Evolutionary conservation across 2,329 filamentous ascomycete genomes (phyloP), one percentile per base, ranked within the genome.

Genomic region (Venturia asperata): DNA sequence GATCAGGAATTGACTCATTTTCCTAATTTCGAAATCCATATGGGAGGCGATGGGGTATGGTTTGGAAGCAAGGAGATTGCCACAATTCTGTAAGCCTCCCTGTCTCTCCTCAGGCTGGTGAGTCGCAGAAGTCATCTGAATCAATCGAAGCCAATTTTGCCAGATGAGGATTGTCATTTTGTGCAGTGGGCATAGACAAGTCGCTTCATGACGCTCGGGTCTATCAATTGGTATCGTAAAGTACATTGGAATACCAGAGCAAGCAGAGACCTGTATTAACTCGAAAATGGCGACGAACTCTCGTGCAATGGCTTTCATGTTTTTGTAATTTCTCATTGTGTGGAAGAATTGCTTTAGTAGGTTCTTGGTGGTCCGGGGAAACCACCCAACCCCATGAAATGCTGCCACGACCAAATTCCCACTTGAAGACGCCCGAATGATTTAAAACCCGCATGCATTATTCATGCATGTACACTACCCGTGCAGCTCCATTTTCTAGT

Each of bases 401-500:
- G 52, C 39, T 62, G 60, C 60, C 60, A 62, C 43, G 43, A 62
- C 60, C 60, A 43, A 43, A 47, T 43, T 17, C 60, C 60, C 60
- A 62, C 27, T 62, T 43, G 60, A 61, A 61, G 42, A 45, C 60
- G 60, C 60, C 60, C 42, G 60, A 61, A 42, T 34, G 42, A 61
- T 42, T 61, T 42, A 39, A 61, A 61, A 19, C 43, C 30, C 60
- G 17, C 30, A 34, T 39, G 15, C 27, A 34, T n/a, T 27, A 21
- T 42, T 39, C 37, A 61, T 45, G 42, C 60, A 61, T 45, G 21
- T 43, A 39, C 37, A 27, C 60, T 45, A 61, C 39, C 37, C n/a
- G 42, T 61, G 56, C 39, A 68, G 70, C 52, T 34, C 52, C 13
- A 58, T 58, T 58, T 58, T 80, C 79, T 96, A 97, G 87, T 96